Base-by-base conservation (phyloP, 1,284 basidiomycete species). In the Porogramme epimiltina region DNA sequence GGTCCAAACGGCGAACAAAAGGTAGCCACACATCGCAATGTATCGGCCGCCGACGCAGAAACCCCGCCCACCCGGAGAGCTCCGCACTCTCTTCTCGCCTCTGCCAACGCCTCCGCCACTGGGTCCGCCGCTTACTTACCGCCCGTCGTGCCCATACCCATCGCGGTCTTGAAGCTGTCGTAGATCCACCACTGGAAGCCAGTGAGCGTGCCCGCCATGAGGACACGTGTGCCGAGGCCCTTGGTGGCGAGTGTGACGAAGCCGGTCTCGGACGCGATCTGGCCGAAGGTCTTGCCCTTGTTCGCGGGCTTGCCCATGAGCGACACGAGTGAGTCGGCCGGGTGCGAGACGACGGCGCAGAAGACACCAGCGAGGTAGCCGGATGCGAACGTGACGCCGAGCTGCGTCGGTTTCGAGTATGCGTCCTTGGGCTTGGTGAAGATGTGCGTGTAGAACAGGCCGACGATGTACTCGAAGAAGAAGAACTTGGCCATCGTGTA, bases 101-200 rank as follows among this genome's bases (percentile, higher is more conserved):
- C n/a, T n/a, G n/a, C n/a, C n/a, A n/a, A n/a, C n/a, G n/a, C n/a
- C n/a, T n/a, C n/a, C n/a, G n/a, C n/a, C n/a, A n/a, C n/a, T n/a
- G n/a, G n/a, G n/a, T n/a, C n/a, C 33, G n/a, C 25, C 51, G 60
- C 71, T 73, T 87, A 91, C 75, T 91, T 91, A 70, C 89, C 89
- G 75, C 89, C 89, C 28, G 89, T 90, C 45, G 89, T 92, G 51
- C 89, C 89, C 67, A 89, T 75, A 61, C 89, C 89, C 84, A 91
- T 87, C 49, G 84, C 68, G 25, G 80, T 58, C 79, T 91, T 92
- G 82, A 90, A 91, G 47, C 80, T 74, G 66, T 91, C 89, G 69
- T 91, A 91, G 71, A 91, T 91, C 89, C 89, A 91, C 89, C 89
- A 91, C 77, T 91, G 89, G 87, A 91, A 91, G 64, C 89, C 86